phyloP scores from a whole-genome alignment of 805 yeast species.

The Candida stauntonica region DNA sequence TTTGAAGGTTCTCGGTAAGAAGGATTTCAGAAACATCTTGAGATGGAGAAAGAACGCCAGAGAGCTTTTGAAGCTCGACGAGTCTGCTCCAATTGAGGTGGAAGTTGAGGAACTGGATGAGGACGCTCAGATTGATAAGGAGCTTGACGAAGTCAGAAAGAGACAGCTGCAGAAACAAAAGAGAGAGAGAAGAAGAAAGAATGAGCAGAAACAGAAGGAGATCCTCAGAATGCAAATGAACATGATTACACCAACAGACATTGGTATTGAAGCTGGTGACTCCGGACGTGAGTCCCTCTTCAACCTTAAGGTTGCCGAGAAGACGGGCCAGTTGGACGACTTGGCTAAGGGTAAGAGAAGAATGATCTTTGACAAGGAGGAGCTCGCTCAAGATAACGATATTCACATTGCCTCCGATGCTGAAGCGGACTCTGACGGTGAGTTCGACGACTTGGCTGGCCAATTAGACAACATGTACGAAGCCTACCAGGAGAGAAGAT shows the following conservation, averaged over 20 bases:
- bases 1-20: conserved; percentile 88
- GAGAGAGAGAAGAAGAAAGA: conserved; percentile 77
- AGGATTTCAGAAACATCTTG: conserved; percentile 80
- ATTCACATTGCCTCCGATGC: conserved; percentile 48
- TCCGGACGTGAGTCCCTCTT: conserved; percentile 77
- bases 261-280: conserved; percentile 89
- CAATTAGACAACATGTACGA: conserved; percentile 81
- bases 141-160: conserved; percentile 66
- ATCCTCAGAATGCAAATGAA: conserved; percentile 90
- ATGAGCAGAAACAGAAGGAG: conserved; percentile 84
- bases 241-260: conserved; percentile 87
- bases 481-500: conserved; percentile 58
- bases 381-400: conserved; percentile 50
- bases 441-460: conserved; percentile 66
- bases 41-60: conserved; percentile 90
- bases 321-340: conserved; percentile 74
- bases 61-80: conserved; percentile 63
- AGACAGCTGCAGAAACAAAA: conserved; percentile 64
- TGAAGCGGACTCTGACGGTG: conserved; percentile 42
- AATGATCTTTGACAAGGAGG: conserved; percentile 54
- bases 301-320: conserved; percentile 79
- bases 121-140: conserved; percentile 86
- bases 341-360: conserved; percentile 73
- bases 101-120: conserved; percentile 75
- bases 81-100: conserved; percentile 39